These are phyloP conservation scores for Phytopythium mirpurense DNA, from an alignment of 352 stramenopile species.

Conservation along the genomic window DNA sequence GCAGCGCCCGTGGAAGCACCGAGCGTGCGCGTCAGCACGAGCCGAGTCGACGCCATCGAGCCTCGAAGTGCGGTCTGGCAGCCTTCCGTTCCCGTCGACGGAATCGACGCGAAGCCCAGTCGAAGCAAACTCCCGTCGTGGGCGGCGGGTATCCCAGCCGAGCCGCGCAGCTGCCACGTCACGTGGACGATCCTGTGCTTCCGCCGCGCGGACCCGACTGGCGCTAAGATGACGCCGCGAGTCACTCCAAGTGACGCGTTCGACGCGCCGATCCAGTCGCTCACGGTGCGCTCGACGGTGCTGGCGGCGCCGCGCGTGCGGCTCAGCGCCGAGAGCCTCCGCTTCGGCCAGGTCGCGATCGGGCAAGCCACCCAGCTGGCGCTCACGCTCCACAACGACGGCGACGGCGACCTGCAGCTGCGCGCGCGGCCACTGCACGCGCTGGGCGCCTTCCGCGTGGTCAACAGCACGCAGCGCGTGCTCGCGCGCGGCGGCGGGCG, in stretches of 20 bases:
- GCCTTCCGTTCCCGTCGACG: too few species aligned
- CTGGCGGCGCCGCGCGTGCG: slow-evolving; percentile 43
- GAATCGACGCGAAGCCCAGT: too few species aligned
- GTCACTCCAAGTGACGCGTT: background rate
- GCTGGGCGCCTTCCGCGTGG: slow-evolving; percentile 75
- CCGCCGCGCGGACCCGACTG: slow-evolving; percentile 16
- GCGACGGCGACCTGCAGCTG: slow-evolving; percentile 29
- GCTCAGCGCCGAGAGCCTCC: slow-evolving; percentile 34
- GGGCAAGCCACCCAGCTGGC: slow-evolving; percentile 53
- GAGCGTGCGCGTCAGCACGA: slow-evolving; percentile 13
- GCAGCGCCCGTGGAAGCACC: background rate
- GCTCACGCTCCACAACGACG: slow-evolving; percentile 58
- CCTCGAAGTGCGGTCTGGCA: background rate
- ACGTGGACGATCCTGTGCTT: slow-evolving; percentile 79
- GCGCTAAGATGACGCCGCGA: slow-evolving; percentile 2
- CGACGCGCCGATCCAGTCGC: slow-evolving; percentile 28
- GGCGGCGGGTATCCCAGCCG: slow-evolving; percentile 13
- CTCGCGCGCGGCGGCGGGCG: slow-evolving; percentile 24
- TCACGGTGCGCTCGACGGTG: slow-evolving; percentile 65
- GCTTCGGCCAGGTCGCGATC: slow-evolving; percentile 88
- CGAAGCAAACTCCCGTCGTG: background rate
- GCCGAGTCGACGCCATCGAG: background rate
- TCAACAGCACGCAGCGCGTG: slow-evolving; percentile 55
- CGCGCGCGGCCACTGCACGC: slow-evolving; percentile 60
- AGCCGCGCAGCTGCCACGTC: slow-evolving; percentile 71